These are phyloP conservation scores for Auriscalpium microsporum DNA, from an alignment of 768 basidiomycete species.

Conservation along the genomic window DNA sequence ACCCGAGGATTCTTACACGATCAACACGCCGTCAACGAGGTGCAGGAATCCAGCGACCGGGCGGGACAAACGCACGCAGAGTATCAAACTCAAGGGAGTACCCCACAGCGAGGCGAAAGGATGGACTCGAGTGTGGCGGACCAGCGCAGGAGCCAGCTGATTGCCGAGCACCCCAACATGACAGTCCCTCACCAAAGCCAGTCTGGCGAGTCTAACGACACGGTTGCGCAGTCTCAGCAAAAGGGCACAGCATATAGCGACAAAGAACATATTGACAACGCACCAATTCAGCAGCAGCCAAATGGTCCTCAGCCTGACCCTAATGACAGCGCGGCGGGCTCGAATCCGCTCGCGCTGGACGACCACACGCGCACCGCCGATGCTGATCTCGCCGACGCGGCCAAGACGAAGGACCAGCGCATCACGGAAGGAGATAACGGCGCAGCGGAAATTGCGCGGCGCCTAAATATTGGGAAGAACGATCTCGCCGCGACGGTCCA, in stretches of 20 bases:
- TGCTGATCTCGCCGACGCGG: neutral
- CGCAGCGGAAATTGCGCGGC: neutral
- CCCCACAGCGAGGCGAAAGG: neutral
- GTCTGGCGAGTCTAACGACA: neutral
- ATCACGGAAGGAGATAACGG: neutral
- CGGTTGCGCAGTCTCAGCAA: neutral
- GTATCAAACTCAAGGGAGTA: neutral
- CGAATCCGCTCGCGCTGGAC: neutral
- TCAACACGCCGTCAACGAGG: neutral
- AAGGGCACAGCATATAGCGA: neutral
- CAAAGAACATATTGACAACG: too few relatives aligned
- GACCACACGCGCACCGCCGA: neutral
- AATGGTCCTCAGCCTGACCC: too few relatives aligned
- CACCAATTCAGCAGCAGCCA: neutral
- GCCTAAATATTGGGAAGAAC: neutral
- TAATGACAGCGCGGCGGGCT: neutral
- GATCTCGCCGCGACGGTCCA: neutral
- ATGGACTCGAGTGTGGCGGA: neutral
- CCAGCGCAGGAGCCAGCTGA: neutral
- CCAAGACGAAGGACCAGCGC: neutral
- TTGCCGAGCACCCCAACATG: neutral
- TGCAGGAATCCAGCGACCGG: neutral
- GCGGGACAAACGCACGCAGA: too few relatives aligned
- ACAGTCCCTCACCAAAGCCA: neutral
- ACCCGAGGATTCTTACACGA: constrained; percentile 3